Percentiles rank a stretch among this genome's conserved stretches.
phyloP scores from a whole-genome alignment of 352 stramenopile genomes.

The Phytopythium vexans region DNA sequence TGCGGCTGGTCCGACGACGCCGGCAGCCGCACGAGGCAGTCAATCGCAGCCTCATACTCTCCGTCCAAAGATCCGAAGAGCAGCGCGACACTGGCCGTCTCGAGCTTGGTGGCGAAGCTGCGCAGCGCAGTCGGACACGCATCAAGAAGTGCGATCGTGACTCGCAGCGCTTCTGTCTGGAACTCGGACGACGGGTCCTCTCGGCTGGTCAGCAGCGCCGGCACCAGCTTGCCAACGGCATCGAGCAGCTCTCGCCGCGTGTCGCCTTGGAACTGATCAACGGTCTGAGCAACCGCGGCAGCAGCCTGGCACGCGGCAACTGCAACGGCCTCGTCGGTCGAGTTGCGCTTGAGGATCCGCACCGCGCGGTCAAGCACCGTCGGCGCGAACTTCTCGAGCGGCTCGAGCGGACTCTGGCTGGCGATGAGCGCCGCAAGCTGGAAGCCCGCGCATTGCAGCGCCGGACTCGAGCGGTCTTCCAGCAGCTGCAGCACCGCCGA shows the following conservation, averaged over 20 bases:
- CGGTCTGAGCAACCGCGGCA: conserved; percentile 37
- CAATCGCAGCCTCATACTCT: conserved; percentile 7
- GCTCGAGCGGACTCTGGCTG: conserved; percentile 55
- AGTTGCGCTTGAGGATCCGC: conserved; percentile 68
- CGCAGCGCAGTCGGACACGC: conserved; percentile 52
- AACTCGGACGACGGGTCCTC: conserved; percentile 1
- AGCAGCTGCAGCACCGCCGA: conserved; percentile 56
- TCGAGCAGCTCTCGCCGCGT: conserved; percentile 61
- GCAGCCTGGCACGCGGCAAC: conserved; percentile 42
- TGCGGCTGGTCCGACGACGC: conserved; percentile 66
- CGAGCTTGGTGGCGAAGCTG: conserved; percentile 60
- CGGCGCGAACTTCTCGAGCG: conserved; percentile 46
- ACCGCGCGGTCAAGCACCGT: conserved; percentile 65
- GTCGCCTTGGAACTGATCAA: conserved; percentile 52
- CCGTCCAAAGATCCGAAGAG: conserved; percentile 22
- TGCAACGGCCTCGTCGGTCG: conserved; percentile 26
- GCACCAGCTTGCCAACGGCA: conserved; percentile 55
- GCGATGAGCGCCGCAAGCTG: conserved; percentile 55
- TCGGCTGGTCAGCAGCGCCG: conserved; percentile 28
- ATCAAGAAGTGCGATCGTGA: conserved; percentile 49
- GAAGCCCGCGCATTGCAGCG: conserved; percentile 46
- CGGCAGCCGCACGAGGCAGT: conserved; percentile 47
- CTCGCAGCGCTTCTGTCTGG: conserved; percentile 25
- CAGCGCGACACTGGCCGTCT: conserved; percentile 33
- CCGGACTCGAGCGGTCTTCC: conserved; percentile 25